phyloP scores from a whole-genome alignment of 768 basidiomycete species.

The Scleroderma citrinum region DNA sequence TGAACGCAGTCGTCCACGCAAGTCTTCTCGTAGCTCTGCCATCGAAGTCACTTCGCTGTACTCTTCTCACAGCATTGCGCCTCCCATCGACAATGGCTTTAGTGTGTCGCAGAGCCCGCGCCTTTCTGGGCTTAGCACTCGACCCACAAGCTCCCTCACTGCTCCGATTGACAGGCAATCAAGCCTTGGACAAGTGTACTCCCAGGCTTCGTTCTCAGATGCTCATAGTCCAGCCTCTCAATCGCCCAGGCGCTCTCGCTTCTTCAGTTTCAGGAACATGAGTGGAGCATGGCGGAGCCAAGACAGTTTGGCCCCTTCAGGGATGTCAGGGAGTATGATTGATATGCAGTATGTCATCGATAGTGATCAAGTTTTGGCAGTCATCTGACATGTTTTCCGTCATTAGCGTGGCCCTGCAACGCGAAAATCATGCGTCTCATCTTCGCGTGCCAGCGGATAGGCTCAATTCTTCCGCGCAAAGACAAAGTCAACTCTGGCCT shows the following conservation, averaged over 20 bases:
- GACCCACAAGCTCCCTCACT: constrained; percentile 59
- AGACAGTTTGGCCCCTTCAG: constrained; percentile 77
- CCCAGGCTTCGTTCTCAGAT: constrained; percentile 78
- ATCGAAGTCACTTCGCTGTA: constrained; percentile 71
- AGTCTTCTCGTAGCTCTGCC: constrained; percentile 64
- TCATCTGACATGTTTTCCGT: constrained; percentile 8
- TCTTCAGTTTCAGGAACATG: constrained; percentile 73
- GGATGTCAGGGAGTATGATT: constrained; percentile 81
- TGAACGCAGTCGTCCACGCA: constrained; percentile 50
- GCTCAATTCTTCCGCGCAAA: constrained; percentile 28
- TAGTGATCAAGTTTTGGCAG: neutral
- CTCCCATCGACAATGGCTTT: constrained; percentile 53
- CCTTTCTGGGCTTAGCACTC: constrained; percentile 48
- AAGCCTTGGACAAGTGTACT: constrained; percentile 61
- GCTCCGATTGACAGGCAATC: constrained; percentile 50
- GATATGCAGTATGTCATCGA: constrained; percentile 77
- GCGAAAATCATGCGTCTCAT: constrained; percentile 40
- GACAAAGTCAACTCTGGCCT: constrained; percentile 52
- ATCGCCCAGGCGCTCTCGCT: constrained; percentile 65
- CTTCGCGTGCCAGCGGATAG: constrained; percentile 30
- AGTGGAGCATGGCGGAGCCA: constrained; percentile 72
- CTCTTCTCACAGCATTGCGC: constrained; percentile 53
- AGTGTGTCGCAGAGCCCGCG: constrained; percentile 53
- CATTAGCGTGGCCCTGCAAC: constrained; percentile 69
- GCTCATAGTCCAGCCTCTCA: constrained; percentile 65